Percentiles rank a stretch among this genome's conserved stretches.
Evolutionary conservation across 1,284 basidiomycete genomes (phyloP).

Genomic region (Microstroma glucosiphilum): DNA sequence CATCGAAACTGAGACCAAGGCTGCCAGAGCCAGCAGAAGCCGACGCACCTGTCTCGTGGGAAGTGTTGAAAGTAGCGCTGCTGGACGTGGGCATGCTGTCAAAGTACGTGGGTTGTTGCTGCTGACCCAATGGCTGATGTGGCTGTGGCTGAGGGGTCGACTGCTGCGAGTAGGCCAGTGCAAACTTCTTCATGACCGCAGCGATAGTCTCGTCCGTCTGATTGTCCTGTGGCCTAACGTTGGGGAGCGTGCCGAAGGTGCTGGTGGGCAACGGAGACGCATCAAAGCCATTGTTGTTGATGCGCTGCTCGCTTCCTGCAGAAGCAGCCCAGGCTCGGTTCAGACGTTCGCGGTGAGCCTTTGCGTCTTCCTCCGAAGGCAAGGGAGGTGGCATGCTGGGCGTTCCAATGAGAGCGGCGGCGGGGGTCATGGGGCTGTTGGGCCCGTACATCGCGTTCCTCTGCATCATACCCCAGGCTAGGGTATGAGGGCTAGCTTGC

Average conservation of each 20-base stretch:
- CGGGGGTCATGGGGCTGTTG: slow-evolving; percentile 38
- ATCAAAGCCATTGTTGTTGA: background rate
- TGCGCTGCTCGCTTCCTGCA: background rate
- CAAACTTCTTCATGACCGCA: background rate
- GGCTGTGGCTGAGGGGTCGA: background rate
- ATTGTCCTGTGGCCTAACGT: background rate
- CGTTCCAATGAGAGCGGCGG: slow-evolving; percentile 15
- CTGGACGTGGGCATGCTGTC: background rate
- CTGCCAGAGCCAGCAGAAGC: background rate
- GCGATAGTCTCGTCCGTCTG: background rate
- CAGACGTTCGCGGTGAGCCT: slow-evolving; percentile 36
- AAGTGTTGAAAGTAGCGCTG: background rate
- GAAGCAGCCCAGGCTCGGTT: slow-evolving; percentile 34
- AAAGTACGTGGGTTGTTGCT: background rate
- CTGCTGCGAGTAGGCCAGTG: background rate
- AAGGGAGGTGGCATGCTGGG: slow-evolving; percentile 34
- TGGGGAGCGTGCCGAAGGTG: background rate
- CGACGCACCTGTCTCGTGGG: too few relatives aligned
- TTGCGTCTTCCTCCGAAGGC: slow-evolving; percentile 27
- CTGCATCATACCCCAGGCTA: slow-evolving; percentile 39
- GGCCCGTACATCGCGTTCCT: slow-evolving; percentile 38
- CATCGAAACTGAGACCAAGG: slow-evolving; percentile 1
- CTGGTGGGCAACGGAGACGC: background rate
- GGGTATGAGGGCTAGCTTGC: slow-evolving; percentile 18
- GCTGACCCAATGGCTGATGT: background rate